These are phyloP conservation scores for Erucastrum elatum DNA, from an alignment of 345 rosid species.

Conservation along the genomic window DNA sequence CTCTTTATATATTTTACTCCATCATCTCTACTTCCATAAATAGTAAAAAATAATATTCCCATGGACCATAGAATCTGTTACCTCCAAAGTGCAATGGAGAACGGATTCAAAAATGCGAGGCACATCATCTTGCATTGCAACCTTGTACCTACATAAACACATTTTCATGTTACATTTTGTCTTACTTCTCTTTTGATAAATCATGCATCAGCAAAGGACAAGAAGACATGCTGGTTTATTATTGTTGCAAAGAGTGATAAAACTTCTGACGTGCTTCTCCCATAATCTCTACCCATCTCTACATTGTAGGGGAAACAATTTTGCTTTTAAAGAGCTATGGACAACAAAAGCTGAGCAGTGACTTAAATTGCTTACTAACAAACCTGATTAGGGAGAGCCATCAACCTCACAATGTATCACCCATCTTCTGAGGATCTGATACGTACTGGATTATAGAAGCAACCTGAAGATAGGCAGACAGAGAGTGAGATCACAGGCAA, in stretches of 20 bases:
- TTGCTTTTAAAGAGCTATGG: slow-evolving; percentile 16
- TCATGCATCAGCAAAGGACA: slow-evolving; percentile 5
- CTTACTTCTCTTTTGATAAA: slow-evolving; percentile 48
- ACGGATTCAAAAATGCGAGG: slow-evolving; percentile 95
- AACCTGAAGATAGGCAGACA: slow-evolving; percentile 51
- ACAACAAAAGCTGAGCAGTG: slow-evolving; percentile 15
- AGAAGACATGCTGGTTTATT: slow-evolving; percentile 73
- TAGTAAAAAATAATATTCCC: not conserved
- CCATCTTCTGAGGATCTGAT: slow-evolving; percentile 87
- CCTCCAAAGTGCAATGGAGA: slow-evolving; percentile 98
- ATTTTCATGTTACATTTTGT: slow-evolving; percentile 14
- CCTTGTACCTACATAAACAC: slow-evolving; percentile 64
- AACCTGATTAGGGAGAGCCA: slow-evolving; percentile 96
- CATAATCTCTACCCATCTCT: slow-evolving; percentile 98
- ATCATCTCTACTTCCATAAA: not conserved
- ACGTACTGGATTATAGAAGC: slow-evolving; percentile 95
- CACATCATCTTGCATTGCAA: slow-evolving; percentile 82
- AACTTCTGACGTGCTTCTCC: slow-evolving; percentile 97
- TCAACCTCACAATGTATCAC: slow-evolving; percentile 84
- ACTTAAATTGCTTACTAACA: not conserved
- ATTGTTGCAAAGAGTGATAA: slow-evolving; percentile 92
- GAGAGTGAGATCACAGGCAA: slow-evolving; percentile 2
- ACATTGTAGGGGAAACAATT: slow-evolving; percentile 20
- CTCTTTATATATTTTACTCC: not conserved
- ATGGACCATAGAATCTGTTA: slow-evolving; percentile 32